Evolutionary conservation across 805 yeast species (phyloP), one percentile per base, ranked within the genome.

Genomic region (Kregervanrija pseudodelftensis): DNA sequence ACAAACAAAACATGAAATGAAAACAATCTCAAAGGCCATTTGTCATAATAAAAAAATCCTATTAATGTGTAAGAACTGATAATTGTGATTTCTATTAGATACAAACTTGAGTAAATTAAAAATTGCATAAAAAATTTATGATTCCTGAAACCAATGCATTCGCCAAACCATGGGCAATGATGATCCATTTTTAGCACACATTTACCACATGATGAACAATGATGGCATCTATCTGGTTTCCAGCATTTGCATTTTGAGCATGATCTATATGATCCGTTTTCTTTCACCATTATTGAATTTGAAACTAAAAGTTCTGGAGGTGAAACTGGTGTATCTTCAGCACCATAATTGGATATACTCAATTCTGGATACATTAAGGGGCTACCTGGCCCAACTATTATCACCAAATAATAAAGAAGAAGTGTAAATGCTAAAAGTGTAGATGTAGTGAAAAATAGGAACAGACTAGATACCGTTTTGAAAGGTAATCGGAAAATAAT

Each of bases 131-230:
- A 91, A 59, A 69, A 77, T 64, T 88, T 85, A 51, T 85, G 89
- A 63, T 91, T 91, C 30, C 67, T 66, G 63, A 77, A 83, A 0
- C 98, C 98, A 46, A 91, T 76, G 61, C 97, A 90, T 5, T 79
- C 70, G 2, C 95, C 82, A 62, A 89, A 88, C 98, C 98, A 91
- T 0, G 97, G 97, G 51, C 82, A 77, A 57, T 77, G 80, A 51
- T 77, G 82, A 59, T 77, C 82, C 82, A 77, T 77, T 37, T 67
- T 54, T 36, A 77, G 56, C 2, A 74, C 59, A 57, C 82, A 77
- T 44, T 51, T 59, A 2, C 65, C 63, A 45, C 79, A 73, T 12
- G 71, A 51, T 1, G 79, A 70, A 55, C 82, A 77, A 57, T 77
- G 82, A 53, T 77, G 82, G 43, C 76, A 65, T 47, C 82, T 57